Evolutionary conservation across 768 basidiomycete genomes (phyloP).

Genomic region (Coprinellus aureogranulatus): DNA sequence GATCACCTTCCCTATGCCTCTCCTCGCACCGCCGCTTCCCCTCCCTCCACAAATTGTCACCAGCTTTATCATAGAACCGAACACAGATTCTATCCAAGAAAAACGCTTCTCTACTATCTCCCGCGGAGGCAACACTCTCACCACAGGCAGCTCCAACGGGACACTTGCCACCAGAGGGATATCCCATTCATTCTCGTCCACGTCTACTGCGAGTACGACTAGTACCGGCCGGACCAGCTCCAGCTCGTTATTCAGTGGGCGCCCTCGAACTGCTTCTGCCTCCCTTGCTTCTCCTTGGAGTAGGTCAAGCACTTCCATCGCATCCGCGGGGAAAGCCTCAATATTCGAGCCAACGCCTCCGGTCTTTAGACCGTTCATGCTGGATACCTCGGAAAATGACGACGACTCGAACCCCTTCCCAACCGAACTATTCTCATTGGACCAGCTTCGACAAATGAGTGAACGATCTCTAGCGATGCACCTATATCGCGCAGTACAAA

Average conservation of each 20-base stretch:
- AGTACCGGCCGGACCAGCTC: constrained; percentile 24
- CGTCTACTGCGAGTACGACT: constrained; percentile 39
- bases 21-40: constrained; percentile 61
- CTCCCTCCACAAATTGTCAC: constrained; percentile 45
- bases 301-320: constrained; percentile 18
- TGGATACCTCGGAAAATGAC: constrained; percentile 48
- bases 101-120: constrained; percentile 36
- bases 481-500: constrained; percentile 60
- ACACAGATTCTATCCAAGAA: constrained; percentile 29
- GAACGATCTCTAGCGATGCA: constrained; percentile 71
- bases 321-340: constrained; percentile 1
- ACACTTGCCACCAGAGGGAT: constrained; percentile 36
- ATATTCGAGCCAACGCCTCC: constrained; percentile 6
- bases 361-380: constrained; percentile 33
- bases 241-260: constrained; percentile 22
- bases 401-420: constrained; percentile 34
- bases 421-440: constrained; percentile 36
- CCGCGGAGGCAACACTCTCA: too few relatives aligned
- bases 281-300: constrained; percentile 30
- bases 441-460: constrained; percentile 44
- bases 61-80: constrained; percentile 37
- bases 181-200: constrained; percentile 55
- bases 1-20: constrained; percentile 66
- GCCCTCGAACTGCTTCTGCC: constrained; percentile 29
- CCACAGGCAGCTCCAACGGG: too few relatives aligned